phyloP scores from a whole-genome alignment of 1,284 basidiomycete species.

The Fomitiporia mediterranea region DNA sequence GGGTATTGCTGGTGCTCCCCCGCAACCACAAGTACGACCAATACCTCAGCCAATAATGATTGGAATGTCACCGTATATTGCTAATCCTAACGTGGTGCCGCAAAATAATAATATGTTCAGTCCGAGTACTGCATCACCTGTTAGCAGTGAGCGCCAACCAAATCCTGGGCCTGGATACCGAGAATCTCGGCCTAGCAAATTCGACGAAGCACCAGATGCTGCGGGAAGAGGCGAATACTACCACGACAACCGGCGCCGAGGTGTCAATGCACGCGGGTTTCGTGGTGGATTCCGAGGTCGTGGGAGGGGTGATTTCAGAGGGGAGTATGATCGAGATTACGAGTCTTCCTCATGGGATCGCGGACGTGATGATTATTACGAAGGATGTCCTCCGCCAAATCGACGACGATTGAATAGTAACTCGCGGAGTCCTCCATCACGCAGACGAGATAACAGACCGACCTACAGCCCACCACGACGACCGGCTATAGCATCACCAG shows the following conservation, averaged over 20 bases:
- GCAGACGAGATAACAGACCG: constrained; percentile 40
- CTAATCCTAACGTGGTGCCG: constrained; percentile 12
- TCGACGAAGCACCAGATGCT: constrained; percentile 35
- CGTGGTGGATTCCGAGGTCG: constrained; percentile 32
- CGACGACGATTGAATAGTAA: constrained; percentile 46
- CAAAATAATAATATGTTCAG: constrained; percentile 21
- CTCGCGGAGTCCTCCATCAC: constrained; percentile 60
- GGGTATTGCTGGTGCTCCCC: constrained; percentile 19
- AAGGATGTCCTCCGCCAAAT: not conserved
- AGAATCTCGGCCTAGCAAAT: constrained; percentile 44
- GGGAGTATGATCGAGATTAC: not conserved
- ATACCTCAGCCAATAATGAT: constrained; percentile 27
- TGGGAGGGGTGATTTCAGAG: constrained; percentile 24
- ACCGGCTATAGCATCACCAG: constrained; percentile 32
- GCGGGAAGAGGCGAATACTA: not conserved
- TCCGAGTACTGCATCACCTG: constrained; percentile 30
- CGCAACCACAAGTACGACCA: constrained; percentile 29
- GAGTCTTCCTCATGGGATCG: not conserved
- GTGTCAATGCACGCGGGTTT: constrained; percentile 21
- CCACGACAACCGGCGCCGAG: constrained; percentile 24
- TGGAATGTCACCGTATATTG: constrained; percentile 23
- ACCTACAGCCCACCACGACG: constrained; percentile 55
- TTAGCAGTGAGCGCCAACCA: constrained; percentile 38
- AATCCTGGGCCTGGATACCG: constrained; percentile 37
- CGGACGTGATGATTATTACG: not conserved